Evolutionary conservation across 208 protist species (phyloP).

Genomic region (Naegleria lovaniensis): DNA sequence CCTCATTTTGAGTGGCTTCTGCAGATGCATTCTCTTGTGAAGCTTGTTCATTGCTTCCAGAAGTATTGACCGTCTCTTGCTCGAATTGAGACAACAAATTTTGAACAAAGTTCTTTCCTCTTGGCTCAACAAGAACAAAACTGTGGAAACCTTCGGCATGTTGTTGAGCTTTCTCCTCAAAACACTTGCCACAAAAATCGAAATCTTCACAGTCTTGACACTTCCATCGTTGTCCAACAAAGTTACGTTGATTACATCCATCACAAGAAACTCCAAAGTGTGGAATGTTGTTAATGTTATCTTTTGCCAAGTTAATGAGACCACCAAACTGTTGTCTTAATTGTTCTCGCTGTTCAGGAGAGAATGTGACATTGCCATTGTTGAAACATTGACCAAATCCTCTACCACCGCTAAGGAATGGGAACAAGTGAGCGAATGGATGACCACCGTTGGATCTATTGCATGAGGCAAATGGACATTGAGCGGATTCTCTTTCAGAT

Average conservation of each 20-base stretch:
- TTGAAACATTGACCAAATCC: too few species aligned
- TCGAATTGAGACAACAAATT: not conserved
- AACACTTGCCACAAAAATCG: not conserved
- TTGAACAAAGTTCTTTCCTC: not conserved
- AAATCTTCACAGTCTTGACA: not conserved
- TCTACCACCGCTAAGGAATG: too few species aligned
- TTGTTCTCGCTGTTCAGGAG: too few species aligned
- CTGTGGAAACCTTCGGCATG: not conserved
- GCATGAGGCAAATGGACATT: too few species aligned
- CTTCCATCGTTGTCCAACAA: not conserved
- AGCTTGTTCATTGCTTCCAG: too few species aligned
- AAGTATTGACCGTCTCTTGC: not conserved
- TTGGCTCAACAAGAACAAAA: not conserved
- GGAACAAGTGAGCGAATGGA: too few species aligned
- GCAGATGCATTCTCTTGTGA: too few species aligned
- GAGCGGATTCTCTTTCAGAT: too few species aligned
- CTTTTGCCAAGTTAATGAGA: not conserved
- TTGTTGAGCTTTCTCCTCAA: not conserved
- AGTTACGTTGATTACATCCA: not conserved
- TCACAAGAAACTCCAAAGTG: not conserved
- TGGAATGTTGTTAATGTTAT: not conserved
- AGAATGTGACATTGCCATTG: too few species aligned
- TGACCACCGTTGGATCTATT: not conserved
- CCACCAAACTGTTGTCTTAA: too few species aligned
- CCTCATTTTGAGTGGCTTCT: too few species aligned